These are phyloP conservation scores for Cladophialophora immunda DNA, from an alignment of 2,329 filamentous ascomycete genomes.

Conservation along the genomic window DNA sequence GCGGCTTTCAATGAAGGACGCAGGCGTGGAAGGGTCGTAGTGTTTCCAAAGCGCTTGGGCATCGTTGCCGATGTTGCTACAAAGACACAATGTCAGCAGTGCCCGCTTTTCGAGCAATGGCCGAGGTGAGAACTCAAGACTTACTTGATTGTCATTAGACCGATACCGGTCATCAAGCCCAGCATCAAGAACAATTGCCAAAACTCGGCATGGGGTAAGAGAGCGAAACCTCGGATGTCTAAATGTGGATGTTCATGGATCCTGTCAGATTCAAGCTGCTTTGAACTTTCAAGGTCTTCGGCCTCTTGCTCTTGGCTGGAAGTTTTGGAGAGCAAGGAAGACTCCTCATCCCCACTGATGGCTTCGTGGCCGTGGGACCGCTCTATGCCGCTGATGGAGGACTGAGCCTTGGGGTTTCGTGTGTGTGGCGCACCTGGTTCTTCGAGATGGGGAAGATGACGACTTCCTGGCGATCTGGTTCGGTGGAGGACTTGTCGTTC, in stretches of 20 bases:
- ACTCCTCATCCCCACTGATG: constrained; percentile 37
- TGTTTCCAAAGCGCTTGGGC: constrained; percentile 86
- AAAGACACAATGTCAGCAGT: background rate
- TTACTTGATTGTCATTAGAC: constrained; percentile 99
- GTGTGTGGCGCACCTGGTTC: constrained; percentile 50
- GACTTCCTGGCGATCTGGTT: constrained; percentile 45
- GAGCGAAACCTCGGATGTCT: constrained; percentile 87
- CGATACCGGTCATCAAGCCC: constrained; percentile 89
- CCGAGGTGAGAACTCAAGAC: constrained; percentile 47
- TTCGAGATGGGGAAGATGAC: constrained; percentile 42
- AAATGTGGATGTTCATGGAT: constrained; percentile 77
- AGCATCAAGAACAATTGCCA: constrained; percentile 91
- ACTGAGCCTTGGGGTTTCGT: constrained; percentile 42
- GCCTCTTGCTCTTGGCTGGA: constrained; percentile 43
- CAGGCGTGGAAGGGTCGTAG: constrained; percentile 76
- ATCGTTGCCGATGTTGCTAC: constrained; percentile 92
- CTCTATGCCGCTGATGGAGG: constrained; percentile 41
- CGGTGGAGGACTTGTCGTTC: constrained; percentile 48
- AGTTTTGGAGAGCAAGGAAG: constrained; percentile 73
- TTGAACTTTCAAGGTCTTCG: constrained; percentile 38
- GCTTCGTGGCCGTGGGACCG: constrained; percentile 41
- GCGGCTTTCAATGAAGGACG: constrained; percentile 78
- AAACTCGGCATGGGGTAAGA: constrained; percentile 79
- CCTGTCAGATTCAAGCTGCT: constrained; percentile 65
- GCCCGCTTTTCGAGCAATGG: background rate